phyloP scores from a whole-genome alignment of 176 grass and related monocot genomes.

The Carex pumila region DNA sequence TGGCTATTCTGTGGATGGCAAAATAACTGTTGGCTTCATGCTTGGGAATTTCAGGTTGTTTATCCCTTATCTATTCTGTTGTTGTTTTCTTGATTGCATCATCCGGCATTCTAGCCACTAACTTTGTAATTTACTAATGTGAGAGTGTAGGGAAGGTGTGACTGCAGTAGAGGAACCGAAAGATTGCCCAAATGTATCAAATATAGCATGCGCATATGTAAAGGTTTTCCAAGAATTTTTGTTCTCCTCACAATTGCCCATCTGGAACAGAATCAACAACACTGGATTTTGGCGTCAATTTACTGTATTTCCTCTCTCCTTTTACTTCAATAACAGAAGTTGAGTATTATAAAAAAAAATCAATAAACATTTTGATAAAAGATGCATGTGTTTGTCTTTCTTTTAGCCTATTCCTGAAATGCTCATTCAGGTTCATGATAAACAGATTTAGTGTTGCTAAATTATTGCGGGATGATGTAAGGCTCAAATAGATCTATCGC shows the following conservation, averaged over 20 bases:
- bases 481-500: not conserved
- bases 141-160: conserved; percentile 68
- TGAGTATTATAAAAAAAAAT: not conserved
- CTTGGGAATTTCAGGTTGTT: conserved; percentile 90
- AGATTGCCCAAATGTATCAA: conserved; percentile 87
- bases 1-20: conserved; percentile 68
- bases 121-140: conserved; percentile 21
- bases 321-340: not conserved
- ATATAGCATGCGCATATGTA: conserved; percentile 64
- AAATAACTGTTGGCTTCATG: conserved; percentile 92
- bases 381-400: not conserved
- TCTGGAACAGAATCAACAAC: conserved; percentile 86
- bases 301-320: conserved; percentile 36
- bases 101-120: not conserved
- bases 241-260: conserved; percentile 44
- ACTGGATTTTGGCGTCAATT: conserved; percentile 97
- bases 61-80: not conserved
- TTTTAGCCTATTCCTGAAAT: not conserved
- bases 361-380: not conserved
- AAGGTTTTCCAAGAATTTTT: conserved; percentile 81
- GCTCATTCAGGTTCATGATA: not conserved
- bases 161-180: conserved; percentile 92
- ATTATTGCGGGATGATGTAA: not conserved
- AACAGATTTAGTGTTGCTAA: not conserved
- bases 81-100: not conserved